Conservation (phyloP, 106 monocot species). For the Narthecium ossifragum region DNA sequence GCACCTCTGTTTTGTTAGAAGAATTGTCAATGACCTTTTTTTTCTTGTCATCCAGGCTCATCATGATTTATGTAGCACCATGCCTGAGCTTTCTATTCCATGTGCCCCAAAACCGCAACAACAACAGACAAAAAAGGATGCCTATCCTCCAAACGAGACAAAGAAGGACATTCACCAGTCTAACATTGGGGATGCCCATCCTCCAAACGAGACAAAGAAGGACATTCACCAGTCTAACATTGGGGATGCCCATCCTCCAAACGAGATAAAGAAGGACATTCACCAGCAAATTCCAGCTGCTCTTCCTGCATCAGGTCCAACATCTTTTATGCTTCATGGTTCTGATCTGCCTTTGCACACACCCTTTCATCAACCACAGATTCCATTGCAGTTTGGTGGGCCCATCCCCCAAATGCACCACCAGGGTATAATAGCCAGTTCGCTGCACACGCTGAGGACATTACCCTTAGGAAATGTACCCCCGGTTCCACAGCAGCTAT, state of each 20-base stretch:
- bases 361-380: constrained; percentile 52
- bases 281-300: constrained; percentile 10
- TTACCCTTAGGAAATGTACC: constrained; percentile 42
- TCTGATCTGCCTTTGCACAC: constrained; percentile 35
- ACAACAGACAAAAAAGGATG: constrained; percentile 24
- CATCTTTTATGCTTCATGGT: constrained; percentile 28
- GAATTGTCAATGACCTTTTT: no score
- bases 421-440: constrained; percentile 9
- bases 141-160: no score
- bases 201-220: no score
- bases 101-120: constrained; percentile 28
- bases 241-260: constrained; percentile 19
- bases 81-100: constrained; percentile 26
- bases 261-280: constrained; percentile 37
- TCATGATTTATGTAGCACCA: constrained; percentile 29
- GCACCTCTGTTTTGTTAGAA: no score
- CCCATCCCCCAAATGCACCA: constrained; percentile 8
- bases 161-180: constrained; percentile 18
- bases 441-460: constrained; percentile 49
- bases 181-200: constrained; percentile 1
- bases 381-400: constrained; percentile 59
- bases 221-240: constrained; percentile 18
- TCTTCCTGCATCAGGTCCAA: constrained; percentile 19
- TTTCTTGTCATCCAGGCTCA: constrained; percentile 27
- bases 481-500: constrained; percentile 60